Percentiles rank a stretch among this genome's conserved stretches.
phyloP scores from a whole-genome alignment of 2,329 filamentous ascomycete species.

The Trichoderma semiorbis region DNA sequence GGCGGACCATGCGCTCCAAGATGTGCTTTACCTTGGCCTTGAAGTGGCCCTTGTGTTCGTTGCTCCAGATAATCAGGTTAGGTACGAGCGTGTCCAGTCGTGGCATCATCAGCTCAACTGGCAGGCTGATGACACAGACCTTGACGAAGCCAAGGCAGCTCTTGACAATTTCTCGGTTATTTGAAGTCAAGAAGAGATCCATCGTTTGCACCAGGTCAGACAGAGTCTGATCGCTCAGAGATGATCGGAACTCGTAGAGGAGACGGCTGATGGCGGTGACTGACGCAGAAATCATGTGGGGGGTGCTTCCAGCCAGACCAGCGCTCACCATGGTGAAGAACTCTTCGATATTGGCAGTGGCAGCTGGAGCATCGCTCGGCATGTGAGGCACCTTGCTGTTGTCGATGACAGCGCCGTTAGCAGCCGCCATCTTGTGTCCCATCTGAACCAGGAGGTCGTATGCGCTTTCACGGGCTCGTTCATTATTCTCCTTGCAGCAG shows the following conservation, averaged over 20 bases:
- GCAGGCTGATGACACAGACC: slow-evolving; percentile 84
- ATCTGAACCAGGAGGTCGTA: slow-evolving; percentile 89
- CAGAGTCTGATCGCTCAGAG: slow-evolving; percentile 66
- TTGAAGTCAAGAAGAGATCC: slow-evolving; percentile 92
- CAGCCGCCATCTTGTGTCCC: slow-evolving; percentile 70
- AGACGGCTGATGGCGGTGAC: slow-evolving; percentile 93
- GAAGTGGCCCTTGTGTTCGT: slow-evolving; percentile 97
- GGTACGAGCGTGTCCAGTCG: slow-evolving; percentile 75
- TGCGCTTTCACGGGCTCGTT: slow-evolving; percentile 82
- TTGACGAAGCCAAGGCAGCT: slow-evolving; percentile 96
- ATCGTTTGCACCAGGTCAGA: slow-evolving; percentile 88
- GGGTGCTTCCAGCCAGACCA: slow-evolving; percentile 84
- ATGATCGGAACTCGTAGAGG: slow-evolving; percentile 81
- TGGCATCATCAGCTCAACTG: slow-evolving; percentile 72
- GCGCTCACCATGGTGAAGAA: slow-evolving; percentile 98
- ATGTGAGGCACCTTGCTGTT: slow-evolving; percentile 87
- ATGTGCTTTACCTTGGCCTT: slow-evolving; percentile 98
- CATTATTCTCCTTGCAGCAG: slow-evolving; percentile 95
- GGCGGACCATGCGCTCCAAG: slow-evolving; percentile 85
- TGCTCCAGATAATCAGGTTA: slow-evolving; percentile 91
- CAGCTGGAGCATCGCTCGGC: slow-evolving; percentile 73
- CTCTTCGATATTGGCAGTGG: slow-evolving; percentile 81
- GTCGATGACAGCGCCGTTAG: slow-evolving; percentile 69
- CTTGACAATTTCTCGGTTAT: slow-evolving; percentile 94
- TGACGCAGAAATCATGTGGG: slow-evolving; percentile 97